phyloP scores from a whole-genome alignment of 73 alveolate genomes.

The Uronychia setigera region DNA sequence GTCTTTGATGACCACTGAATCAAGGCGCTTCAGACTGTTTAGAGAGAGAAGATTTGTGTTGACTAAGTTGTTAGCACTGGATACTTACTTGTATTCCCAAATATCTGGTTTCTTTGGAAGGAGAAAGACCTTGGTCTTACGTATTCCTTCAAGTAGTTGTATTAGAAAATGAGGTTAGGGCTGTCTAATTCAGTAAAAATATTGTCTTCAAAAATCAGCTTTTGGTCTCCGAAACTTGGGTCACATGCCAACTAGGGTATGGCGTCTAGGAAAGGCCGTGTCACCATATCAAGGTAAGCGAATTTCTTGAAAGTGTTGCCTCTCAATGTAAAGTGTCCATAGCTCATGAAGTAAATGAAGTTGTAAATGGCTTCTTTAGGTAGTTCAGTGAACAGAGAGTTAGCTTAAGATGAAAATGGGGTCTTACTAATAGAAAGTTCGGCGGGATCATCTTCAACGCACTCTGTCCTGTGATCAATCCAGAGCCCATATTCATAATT shows the following conservation, averaged over 20 bases:
- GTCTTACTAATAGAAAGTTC: background rate
- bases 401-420: conserved; percentile 4
- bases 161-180: conserved; percentile 19
- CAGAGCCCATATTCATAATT: conserved; percentile 47
- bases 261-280: conserved; percentile 45
- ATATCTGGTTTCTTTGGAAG: conserved; percentile 1
- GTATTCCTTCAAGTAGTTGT: conserved; percentile 39
- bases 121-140: conserved; percentile 30
- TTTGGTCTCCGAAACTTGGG: conserved; percentile 27
- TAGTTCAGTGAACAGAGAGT: conserved; percentile 10
- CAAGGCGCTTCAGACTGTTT: background rate
- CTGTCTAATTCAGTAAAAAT: conserved; percentile 8
- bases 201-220: conserved; percentile 22
- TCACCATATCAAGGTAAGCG: conserved; percentile 40
- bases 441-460: conserved; percentile 21
- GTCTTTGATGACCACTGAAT: background rate
- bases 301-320: conserved; percentile 22
- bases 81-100: background rate
- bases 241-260: conserved; percentile 33
- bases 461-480: conserved; percentile 43
- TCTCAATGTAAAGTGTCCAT: conserved; percentile 32
- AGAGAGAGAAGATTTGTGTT: conserved; percentile 10
- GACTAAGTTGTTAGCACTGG: conserved; percentile 3
- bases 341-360: conserved; percentile 25
- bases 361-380: conserved; percentile 40